phyloP scores from a whole-genome alignment of 2,329 filamentous ascomycete genomes.

The Phialophora tarda region DNA sequence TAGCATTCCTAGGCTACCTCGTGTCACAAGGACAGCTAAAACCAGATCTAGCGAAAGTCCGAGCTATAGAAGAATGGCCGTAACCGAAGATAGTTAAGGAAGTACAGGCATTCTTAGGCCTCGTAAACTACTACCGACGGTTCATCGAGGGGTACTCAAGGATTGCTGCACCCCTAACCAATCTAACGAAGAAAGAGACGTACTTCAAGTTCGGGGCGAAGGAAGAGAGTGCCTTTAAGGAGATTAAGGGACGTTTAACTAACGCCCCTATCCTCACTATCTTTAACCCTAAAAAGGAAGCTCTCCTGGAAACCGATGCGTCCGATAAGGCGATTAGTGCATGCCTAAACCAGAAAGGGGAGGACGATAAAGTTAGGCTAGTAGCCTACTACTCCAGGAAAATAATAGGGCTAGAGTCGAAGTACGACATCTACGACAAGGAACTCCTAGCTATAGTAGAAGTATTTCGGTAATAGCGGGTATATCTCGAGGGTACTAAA shows the following conservation, averaged over 20 bases:
- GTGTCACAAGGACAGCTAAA: not conserved
- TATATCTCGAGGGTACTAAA: constrained; percentile 31
- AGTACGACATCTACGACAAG: constrained; percentile 29
- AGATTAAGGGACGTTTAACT: not conserved
- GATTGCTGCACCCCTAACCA: not conserved
- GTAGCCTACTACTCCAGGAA: constrained; percentile 23
- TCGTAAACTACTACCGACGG: constrained; percentile 10
- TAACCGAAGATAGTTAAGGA: constrained; percentile 6
- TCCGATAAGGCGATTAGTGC: constrained; percentile 24
- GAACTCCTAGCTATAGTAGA: constrained; percentile 35
- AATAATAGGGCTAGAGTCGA: not conserved
- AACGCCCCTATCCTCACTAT: constrained; percentile 24
- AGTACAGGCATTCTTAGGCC: not conserved
- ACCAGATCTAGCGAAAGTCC: not conserved
- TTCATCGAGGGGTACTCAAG: not conserved
- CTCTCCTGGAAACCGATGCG: constrained; percentile 29
- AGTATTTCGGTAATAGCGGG: constrained; percentile 28
- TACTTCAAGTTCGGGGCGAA: not conserved
- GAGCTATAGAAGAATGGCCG: not conserved
- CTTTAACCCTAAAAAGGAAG: constrained; percentile 28
- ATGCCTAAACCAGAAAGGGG: constrained; percentile 19
- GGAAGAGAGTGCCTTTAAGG: constrained; percentile 24
- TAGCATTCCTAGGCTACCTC: constrained; percentile 3
- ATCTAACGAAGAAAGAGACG: constrained; percentile 2
- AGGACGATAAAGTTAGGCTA: constrained; percentile 16